Conservation (phyloP, 2,329 filamentous ascomycete species). For the Atkinsonella hypoxylon region DNA sequence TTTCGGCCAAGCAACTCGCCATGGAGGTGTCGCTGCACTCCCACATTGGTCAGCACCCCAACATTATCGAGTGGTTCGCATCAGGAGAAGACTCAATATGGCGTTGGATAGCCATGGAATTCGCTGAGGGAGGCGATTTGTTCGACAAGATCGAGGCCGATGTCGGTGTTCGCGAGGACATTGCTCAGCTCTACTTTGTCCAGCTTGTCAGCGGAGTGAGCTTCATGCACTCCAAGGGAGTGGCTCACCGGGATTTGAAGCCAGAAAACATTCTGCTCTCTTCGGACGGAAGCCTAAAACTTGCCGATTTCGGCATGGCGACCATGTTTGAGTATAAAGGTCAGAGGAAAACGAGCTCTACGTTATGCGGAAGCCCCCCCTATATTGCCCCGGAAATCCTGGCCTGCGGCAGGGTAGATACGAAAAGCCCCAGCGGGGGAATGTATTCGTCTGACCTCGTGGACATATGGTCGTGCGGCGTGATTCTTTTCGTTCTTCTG, state of each 20-base stretch:
- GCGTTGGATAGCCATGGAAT: conserved; percentile 98
- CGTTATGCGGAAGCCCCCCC: conserved; percentile 88
- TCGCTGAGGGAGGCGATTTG: conserved; percentile 85
- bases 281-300: conserved; percentile 73
- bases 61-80: conserved; percentile 87
- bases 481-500: conserved; percentile 91
- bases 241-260: conserved; percentile 84
- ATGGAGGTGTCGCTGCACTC: conserved; percentile 88
- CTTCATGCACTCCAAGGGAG: conserved; percentile 92
- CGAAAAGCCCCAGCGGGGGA: conserved; percentile 32
- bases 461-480: conserved; percentile 95
- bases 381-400: conserved; percentile 95
- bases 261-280: conserved; percentile 93
- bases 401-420: conserved; percentile 35
- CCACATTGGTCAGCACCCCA: conserved; percentile 77
- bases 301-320: conserved; percentile 93
- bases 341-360: conserved; percentile 67
- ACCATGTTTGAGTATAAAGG: conserved; percentile 88
- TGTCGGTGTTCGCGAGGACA: conserved; percentile 83
- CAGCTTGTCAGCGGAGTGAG: conserved; percentile 83
- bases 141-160: conserved; percentile 99
- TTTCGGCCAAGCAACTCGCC: conserved; percentile 78
- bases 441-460: conserved; percentile 70
- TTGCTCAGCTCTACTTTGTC: conserved; percentile 91
- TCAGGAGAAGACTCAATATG: conserved; percentile 76